These are phyloP conservation scores for Keithomyces neogunnii DNA, from an alignment of 2,329 filamentous ascomycete genomes.

Conservation along the genomic window DNA sequence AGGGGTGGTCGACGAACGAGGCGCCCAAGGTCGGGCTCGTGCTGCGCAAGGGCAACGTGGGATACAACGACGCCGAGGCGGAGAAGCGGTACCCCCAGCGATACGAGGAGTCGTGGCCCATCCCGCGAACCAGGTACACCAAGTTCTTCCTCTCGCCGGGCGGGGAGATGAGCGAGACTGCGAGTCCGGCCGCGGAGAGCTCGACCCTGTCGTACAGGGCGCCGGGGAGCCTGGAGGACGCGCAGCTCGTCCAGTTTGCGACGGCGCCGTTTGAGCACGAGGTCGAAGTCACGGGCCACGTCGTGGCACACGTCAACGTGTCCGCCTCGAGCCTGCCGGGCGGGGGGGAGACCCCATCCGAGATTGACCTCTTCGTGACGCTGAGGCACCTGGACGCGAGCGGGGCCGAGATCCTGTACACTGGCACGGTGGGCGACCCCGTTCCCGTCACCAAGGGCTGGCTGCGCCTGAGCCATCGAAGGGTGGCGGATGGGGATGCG, in stretches of 20 bases:
- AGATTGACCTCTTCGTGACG: constrained; percentile 58
- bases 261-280: constrained; percentile 50
- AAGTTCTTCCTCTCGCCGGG: constrained; percentile 41
- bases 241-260: constrained; percentile 47
- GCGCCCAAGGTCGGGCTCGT: constrained; percentile 53
- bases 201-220: constrained; percentile 26
- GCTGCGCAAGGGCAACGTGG: constrained; percentile 57
- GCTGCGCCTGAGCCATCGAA: constrained; percentile 50
- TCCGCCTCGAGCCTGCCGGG: constrained; percentile 36
- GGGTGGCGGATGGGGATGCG: constrained; percentile 39
- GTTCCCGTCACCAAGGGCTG: constrained; percentile 57
- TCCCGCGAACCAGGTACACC: constrained; percentile 55
- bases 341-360: constrained; percentile 34
- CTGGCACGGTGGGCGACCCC: constrained; percentile 55
- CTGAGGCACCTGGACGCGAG: constrained; percentile 46
- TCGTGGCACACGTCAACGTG: constrained; percentile 55
- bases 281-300: constrained; percentile 62
- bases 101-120: constrained; percentile 57
- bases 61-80: constrained; percentile 53
- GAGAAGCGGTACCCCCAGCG: constrained; percentile 49
- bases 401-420: constrained; percentile 54
- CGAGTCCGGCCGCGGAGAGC: neutral
- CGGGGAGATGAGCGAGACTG: constrained; percentile 6
- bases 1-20: constrained; percentile 50
- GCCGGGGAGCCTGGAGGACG: constrained; percentile 46